phyloP scores from a whole-genome alignment of 768 basidiomycete species.

The Russula sp. region DNA sequence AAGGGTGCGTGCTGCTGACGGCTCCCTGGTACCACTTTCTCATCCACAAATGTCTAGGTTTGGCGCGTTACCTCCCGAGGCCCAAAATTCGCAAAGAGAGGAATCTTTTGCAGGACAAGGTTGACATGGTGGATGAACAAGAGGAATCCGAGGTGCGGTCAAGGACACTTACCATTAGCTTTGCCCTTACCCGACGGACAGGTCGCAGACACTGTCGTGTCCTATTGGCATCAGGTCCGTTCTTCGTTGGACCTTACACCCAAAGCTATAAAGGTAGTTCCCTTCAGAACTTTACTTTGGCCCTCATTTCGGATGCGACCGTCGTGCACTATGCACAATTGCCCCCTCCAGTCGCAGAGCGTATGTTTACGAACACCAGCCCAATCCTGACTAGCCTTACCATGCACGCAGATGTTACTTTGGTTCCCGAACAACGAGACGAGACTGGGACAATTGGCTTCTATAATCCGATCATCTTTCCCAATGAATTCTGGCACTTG shows the following conservation, averaged over 20 bases:
- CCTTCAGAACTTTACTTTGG: constrained; percentile 76
- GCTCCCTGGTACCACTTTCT: constrained; percentile 6
- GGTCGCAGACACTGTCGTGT: constrained; percentile 39
- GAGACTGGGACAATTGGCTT: constrained; percentile 55
- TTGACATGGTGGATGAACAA: constrained; percentile 33
- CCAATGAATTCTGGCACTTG: constrained; percentile 94
- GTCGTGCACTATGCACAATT: constrained; percentile 46
- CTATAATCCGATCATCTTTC: constrained; percentile 85
- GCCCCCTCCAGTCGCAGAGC: constrained; percentile 51
- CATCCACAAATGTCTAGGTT: constrained; percentile 38
- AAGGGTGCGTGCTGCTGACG: constrained; percentile 48
- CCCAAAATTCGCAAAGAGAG: constrained; percentile 72
- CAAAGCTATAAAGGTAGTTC: constrained; percentile 8
- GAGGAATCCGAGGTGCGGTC: constrained; percentile 45
- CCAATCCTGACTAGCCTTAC: constrained; percentile 15
- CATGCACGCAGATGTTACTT: constrained; percentile 45
- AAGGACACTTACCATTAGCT: not conserved
- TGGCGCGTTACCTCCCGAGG: constrained; percentile 80
- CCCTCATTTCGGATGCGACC: constrained; percentile 67
- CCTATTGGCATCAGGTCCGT: constrained; percentile 76
- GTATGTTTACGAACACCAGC: constrained; percentile 37
- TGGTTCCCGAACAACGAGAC: constrained; percentile 55
- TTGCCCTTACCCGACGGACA: not conserved
- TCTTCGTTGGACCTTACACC: not conserved
- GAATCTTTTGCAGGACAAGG: constrained; percentile 52